Percentiles rank a stretch among this genome's conserved stretches.
Conservation (phyloP, 371 early-diverging fungal species). For the Mucor circinelloides region DNA sequence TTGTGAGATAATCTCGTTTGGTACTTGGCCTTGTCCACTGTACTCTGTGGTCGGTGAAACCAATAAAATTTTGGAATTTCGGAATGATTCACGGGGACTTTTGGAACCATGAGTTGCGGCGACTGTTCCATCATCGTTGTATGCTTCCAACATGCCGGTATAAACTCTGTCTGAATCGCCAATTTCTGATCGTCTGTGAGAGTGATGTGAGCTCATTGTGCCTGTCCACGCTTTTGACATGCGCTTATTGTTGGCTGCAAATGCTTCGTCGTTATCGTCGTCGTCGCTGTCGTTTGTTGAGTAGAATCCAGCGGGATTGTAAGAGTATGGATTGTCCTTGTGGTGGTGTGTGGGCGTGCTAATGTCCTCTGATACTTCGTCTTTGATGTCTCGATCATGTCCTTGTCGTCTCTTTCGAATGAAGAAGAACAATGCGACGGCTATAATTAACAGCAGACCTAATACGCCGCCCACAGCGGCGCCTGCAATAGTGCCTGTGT, state of each 20-base stretch:
- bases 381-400: neutral
- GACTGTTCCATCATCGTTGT: constrained; percentile 13
- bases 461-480: constrained; percentile 22
- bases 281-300: constrained; percentile 10
- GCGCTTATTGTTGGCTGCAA: neutral
- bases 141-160: constrained; percentile 34
- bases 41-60: constrained; percentile 13
- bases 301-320: constrained; percentile 14
- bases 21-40: constrained; percentile 31
- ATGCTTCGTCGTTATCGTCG: neutral
- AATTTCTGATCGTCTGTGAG: constrained; percentile 27
- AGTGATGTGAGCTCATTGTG: constrained; percentile 3
- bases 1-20: constrained; percentile 41
- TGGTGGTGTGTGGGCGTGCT: neutral
- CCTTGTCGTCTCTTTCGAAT: constrained; percentile 2
- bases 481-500: constrained; percentile 28
- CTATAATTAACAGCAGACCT: constrained; percentile 15
- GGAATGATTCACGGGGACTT: constrained; percentile 33
- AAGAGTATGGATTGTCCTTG: constrained; percentile 9
- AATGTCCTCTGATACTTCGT: constrained; percentile 7
- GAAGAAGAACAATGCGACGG: constrained; percentile 8
- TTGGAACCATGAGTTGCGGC: constrained; percentile 25
- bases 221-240: constrained; percentile 17
- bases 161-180: constrained; percentile 38
- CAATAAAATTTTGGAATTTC: constrained; percentile 32